Base-by-base conservation (phyloP, 2,329 filamentous ascomycete genomes). In the Sporothrix phasma region DNA sequence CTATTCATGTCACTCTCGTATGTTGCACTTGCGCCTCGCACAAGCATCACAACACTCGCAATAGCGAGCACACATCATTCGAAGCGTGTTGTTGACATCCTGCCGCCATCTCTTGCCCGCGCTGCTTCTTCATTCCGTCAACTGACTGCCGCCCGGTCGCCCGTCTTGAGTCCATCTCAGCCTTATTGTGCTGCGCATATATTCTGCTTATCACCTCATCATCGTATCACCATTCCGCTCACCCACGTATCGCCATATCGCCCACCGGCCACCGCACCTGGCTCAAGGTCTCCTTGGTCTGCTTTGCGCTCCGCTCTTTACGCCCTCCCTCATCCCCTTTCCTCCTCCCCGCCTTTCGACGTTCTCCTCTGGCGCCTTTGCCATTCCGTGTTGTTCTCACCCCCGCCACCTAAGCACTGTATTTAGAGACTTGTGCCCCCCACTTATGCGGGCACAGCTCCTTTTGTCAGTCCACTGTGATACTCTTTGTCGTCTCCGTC, bases 371-470 rank as follows among this genome's bases (percentile, higher is more conserved):
- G n/a, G n/a, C n/a, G n/a, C n/a, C n/a, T n/a, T 47, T 39, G 15
- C 49, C n/a, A 13, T 37, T 37, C 15, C 34, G 10, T n/a, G 2
- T n/a, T n/a, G 2, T n/a, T 54, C 31, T 22, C 31, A 11, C 51
- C 31, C 11, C 19, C 31, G 31, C 17, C 19, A 31, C 19, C 31
- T 19, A 24, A 19, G n/a, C 51, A n/a, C 13, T 37, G 37, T 19
- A 34, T 19, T 39, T 11, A 37, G 39, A 39, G 51, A 56, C 8
- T 39, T 19, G 19, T 26, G 43, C 54, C 59, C 53, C 61, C 51
- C 39, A 46, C 53, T 31, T 26, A 63, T 66, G 66, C 60, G 66
- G 66, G 64, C 62, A 63, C 60, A 29, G 41, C 41, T 62, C 24
- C 58, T 66, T 66, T 65, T 58, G 64, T 46, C 66, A 53, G 34